Base-by-base conservation (phyloP, 2,329 filamentous ascomycete genomes). In the Neoascochyta sp. region DNA sequence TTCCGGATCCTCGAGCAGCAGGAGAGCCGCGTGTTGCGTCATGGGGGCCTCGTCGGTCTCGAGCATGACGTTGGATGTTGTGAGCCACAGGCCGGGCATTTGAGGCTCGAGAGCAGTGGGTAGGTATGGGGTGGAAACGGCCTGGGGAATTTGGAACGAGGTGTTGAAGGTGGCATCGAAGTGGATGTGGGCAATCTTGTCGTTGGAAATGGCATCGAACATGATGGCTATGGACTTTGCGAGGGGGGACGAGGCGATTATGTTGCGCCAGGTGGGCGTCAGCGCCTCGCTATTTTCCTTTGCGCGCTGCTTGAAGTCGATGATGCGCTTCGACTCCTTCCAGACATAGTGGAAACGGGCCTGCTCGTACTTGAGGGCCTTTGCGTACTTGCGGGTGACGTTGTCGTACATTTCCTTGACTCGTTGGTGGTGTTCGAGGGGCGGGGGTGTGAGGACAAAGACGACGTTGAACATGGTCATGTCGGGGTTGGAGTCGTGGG, bases 381-480 rank as follows among this genome's bases (percentile, higher is more conserved):
- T 94, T 56, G 88, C 89, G 50, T 95, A 81, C 63, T 93, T 93
- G 62, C 89, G 92, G 43, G 89, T 83, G 21, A 96, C 82, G 58
- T 95, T 85, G 31, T 85, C 75, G 60, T 95, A 95, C 56, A 95
- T 81, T 43, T 93, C 85, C 23, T 83, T 76, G 24, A 93, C 69
- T 9, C 76, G 69, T 53, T 69, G 72, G 34, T 85, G 83, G 44
- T 83, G 80, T 54, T 95, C 85, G 34, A 89, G 71, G 29, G 81
- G 78, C 27, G 81, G 82, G 3, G 88, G 85, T 45, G 86, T 83
- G 43, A 95, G 69, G 28, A 95, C 85, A 60, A 96, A 96, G 14
- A 96, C 88, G 8, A 95, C 76, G 60, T 95, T 94, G 66, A 98
- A 98, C 90, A 96, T 96, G 41, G 82, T 88, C 85, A 96, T 89